Evolutionary conservation across 441 rosid species (phyloP), one percentile per base, ranked within the genome.

Genomic region (Gossypium schwendimanii): DNA sequence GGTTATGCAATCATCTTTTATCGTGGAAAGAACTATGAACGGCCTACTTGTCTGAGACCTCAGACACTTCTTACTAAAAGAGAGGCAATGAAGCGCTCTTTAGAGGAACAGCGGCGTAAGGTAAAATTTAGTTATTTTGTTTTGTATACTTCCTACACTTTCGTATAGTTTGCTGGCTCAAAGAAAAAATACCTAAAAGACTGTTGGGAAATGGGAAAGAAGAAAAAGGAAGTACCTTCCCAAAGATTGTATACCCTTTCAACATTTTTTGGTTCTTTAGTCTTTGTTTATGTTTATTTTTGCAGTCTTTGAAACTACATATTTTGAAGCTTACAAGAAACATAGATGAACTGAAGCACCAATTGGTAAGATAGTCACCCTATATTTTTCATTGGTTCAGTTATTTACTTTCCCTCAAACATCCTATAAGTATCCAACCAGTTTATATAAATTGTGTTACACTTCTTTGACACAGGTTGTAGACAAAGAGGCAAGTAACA

Each of bases 221-320:
- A 14, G 11, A 60, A 45, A 52, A 52, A 31, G 4, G 26, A 52
- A 17, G 47, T 57, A 68, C 49, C 61, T 28, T 68, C 61, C 31
- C 17, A 33, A n/a, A 17, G 14, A 68, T 52, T 68, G 47, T 31
- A 68, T 21, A 31, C 63, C 73, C 63, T 55, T 55, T 57, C 53
- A 57, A 41, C 21, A 21, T 59, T 58, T 70, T 18, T 49, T 50
- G 68, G 57, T 57, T 57, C 15, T 69, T 73, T 45, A 58, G 50
- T 72, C 49, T 53, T 52, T 68, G 59, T 62, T 55, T 31, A 17
- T 55, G 66, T 75, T 55, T 57, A 44, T 68, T 61, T 58, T 50
- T 86, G 87, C 91, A 95, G 99, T 91, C 97, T 72, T 64, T 95
- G 87, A 93, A 95, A 81, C 92, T 91, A 75, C 93, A 95, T 85